A percentile compares a stretch with the other conserved stretches of the same genome.
Conservation (phyloP, 768 basidiomycete genomes). For the Dioszegia crocea region DNA sequence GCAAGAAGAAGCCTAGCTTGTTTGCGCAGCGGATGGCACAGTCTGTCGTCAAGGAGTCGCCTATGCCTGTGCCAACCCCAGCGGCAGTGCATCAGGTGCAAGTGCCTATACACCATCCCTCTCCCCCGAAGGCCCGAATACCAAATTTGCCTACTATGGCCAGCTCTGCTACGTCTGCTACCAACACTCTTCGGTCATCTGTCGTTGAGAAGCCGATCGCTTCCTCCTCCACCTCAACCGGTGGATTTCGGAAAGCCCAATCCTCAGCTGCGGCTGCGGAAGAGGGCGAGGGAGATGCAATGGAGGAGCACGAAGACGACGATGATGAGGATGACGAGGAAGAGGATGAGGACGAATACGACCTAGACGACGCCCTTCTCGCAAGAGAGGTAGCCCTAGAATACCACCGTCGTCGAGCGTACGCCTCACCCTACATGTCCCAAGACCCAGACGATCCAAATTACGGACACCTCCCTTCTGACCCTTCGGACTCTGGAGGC, state of each 20-base stretch:
- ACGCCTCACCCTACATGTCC: slow-evolving; percentile 22
- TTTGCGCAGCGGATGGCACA: slow-evolving; percentile 33
- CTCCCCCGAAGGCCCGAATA: neutral
- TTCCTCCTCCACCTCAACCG: neutral
- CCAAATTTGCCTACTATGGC: slow-evolving; percentile 5
- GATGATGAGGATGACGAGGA: slow-evolving; percentile 31
- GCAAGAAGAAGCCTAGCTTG: slow-evolving; percentile 28
- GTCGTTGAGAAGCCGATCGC: slow-evolving; percentile 15
- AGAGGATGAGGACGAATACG: slow-evolving; percentile 35
- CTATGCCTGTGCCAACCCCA: slow-evolving; percentile 2
- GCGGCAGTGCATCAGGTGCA: too few species aligned
- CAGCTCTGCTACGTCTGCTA: slow-evolving; percentile 4
- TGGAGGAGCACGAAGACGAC: slow-evolving; percentile 17
- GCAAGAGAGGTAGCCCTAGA: slow-evolving; percentile 35
- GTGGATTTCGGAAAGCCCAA: neutral
- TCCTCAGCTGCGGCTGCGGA: neutral
- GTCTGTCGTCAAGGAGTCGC: slow-evolving; percentile 7
- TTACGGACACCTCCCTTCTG: neutral
- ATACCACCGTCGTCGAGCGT: slow-evolving; percentile 33
- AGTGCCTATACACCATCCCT: neutral
- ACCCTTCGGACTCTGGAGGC: slow-evolving; percentile 12
- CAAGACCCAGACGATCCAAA: slow-evolving; percentile 22
- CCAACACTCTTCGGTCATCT: slow-evolving; percentile 2
- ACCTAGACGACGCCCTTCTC: slow-evolving; percentile 36
- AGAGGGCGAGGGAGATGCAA: slow-evolving; percentile 1